Evolutionary conservation across 1,284 basidiomycete species (phyloP).

Genomic region (Kwoniella shivajii): DNA sequence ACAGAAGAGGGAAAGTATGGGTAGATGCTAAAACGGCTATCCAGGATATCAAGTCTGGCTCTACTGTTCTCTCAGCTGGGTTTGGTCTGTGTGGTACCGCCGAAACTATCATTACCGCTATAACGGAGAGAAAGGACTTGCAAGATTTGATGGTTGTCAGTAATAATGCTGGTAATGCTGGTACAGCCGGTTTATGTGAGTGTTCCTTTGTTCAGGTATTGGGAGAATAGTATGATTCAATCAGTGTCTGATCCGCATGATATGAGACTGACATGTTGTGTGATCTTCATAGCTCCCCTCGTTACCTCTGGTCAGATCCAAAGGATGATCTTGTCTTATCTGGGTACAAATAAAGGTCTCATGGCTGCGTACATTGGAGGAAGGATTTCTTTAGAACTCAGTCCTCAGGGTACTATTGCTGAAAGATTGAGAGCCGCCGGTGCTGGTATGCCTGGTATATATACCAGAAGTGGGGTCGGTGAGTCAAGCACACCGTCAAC

Average conservation of each 20-base stretch:
- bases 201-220: slow-evolving; percentile 6
- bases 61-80: slow-evolving; percentile 79
- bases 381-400: slow-evolving; percentile 79
- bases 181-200: slow-evolving; percentile 75
- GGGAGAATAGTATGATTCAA: not conserved
- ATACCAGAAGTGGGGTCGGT: slow-evolving; percentile 85
- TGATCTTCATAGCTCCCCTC: slow-evolving; percentile 64
- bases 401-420: slow-evolving; percentile 88
- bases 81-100: slow-evolving; percentile 54
- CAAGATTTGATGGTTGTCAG: slow-evolving; percentile 77
- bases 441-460: slow-evolving; percentile 95
- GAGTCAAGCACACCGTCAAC: slow-evolving; percentile 11
- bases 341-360: slow-evolving; percentile 63
- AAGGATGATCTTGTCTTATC: slow-evolving; percentile 85
- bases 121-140: slow-evolving; percentile 69
- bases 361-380: slow-evolving; percentile 72
- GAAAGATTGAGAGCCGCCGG: slow-evolving; percentile 90
- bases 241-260: not conserved
- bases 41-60: slow-evolving; percentile 76
- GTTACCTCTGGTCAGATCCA: slow-evolving; percentile 71
- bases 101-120: slow-evolving; percentile 83
- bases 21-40: slow-evolving; percentile 76
- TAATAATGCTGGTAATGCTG: slow-evolving; percentile 80
- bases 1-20: slow-evolving; percentile 67
- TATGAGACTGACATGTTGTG: not conserved